These are phyloP conservation scores for Biancaea sappan DNA, from an alignment of 306 rosid species.

Conservation along the genomic window DNA sequence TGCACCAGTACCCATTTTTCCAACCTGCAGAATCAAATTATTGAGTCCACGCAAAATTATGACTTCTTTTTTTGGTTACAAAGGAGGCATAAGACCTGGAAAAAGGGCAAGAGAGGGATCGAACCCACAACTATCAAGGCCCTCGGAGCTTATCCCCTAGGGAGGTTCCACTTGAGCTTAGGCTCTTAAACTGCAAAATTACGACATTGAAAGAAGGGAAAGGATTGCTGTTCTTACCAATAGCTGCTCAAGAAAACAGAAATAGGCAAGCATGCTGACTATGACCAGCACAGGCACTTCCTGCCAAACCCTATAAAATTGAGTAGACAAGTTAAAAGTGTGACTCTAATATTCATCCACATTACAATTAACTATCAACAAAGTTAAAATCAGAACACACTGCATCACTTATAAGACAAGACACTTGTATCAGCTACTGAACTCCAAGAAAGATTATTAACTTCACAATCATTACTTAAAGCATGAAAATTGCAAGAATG, in stretches of 20 bases:
- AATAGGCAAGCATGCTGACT: slow-evolving; percentile 94
- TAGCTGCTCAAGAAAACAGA: slow-evolving; percentile 95
- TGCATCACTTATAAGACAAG: neutral
- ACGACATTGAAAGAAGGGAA: slow-evolving; percentile 23
- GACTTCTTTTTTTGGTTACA: no score
- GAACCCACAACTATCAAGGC: no score
- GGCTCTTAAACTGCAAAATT: no score
- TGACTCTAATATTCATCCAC: slow-evolving; percentile 9
- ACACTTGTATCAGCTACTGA: neutral
- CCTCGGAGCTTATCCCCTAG: no score
- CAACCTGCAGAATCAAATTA: slow-evolving; percentile 61
- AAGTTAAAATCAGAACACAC: neutral
- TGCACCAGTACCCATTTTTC: slow-evolving; percentile 75
- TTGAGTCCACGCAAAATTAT: slow-evolving; percentile 18
- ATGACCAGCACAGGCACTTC: slow-evolving; percentile 96
- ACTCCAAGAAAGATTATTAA: slow-evolving; percentile 8
- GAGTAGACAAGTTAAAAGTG: slow-evolving; percentile 26
- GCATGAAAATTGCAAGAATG: neutral
- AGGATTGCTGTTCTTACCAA: slow-evolving; percentile 58
- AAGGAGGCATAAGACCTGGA: no score
- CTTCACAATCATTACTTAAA: neutral
- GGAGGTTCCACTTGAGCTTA: no score
- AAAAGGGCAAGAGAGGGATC: no score
- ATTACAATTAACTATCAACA: neutral
- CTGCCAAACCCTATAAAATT: slow-evolving; percentile 83